Conservation (phyloP, 768 basidiomycete genomes). For the Saitozyma podzolica region DNA sequence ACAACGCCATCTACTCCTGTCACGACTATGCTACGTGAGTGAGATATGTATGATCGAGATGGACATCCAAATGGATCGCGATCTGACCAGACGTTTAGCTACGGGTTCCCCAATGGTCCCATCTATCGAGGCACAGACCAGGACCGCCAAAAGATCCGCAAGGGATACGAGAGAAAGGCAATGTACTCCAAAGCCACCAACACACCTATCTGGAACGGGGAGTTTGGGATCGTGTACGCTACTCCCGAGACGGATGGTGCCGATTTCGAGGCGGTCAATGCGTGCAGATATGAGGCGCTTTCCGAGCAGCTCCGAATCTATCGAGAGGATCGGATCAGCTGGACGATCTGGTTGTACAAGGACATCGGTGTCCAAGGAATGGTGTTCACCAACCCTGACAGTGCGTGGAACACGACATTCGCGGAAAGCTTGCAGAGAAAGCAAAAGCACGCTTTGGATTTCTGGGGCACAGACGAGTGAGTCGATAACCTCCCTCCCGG, state of each 20-base stretch:
- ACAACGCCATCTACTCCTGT: conserved; percentile 71
- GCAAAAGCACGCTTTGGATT: conserved; percentile 7
- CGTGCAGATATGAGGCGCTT: too few relatives aligned
- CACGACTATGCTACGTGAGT: conserved; percentile 64
- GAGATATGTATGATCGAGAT: too few relatives aligned
- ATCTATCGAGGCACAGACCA: conserved; percentile 8
- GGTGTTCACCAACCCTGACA: conserved; percentile 61
- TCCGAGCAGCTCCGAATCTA: too few relatives aligned
- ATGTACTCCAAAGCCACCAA: conserved; percentile 67
- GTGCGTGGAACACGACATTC: conserved; percentile 4
- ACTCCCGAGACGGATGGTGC: too few relatives aligned
- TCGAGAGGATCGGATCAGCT: too few relatives aligned
- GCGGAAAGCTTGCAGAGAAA: conserved; percentile 2
- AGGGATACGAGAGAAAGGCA: conserved; percentile 67
- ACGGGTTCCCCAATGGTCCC: conserved; percentile 63
- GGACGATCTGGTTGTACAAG: too few relatives aligned
- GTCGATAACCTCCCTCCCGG: background rate
- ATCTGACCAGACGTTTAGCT: conserved; percentile 41
- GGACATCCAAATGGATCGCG: too few relatives aligned
- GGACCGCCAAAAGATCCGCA: background rate
- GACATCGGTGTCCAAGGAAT: too few relatives aligned
- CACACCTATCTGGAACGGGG: background rate
- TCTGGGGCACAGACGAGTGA: conserved; percentile 8
- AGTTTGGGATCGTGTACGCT: too few relatives aligned
- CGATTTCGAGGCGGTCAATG: too few relatives aligned